Evolutionary conservation across 257 asterid genomes (phyloP), one percentile per base, ranked within the genome.

Genomic region (Linderniella brevidens): DNA sequence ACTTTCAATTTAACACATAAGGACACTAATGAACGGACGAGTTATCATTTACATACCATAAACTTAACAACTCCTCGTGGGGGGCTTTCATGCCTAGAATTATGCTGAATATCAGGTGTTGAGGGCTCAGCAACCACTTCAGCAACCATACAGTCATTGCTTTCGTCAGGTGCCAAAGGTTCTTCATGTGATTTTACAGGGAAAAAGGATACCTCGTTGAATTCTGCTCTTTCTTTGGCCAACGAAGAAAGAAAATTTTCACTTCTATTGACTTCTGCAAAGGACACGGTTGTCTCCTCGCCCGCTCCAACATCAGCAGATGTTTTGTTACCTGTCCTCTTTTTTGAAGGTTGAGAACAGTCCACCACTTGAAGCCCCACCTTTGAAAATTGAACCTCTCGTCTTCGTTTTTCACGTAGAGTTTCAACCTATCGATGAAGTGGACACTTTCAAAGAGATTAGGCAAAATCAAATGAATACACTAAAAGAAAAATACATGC

Each of bases 361-460:
- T 65, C 56, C 41, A 92, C 81, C 64, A 75, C 46, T 46, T 71
- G 77, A 56, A 88, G 56, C 42, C 92, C 92, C 7, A 69, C 87
- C 68, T 74, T 80, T 17, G 85, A 64, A 58, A 58, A 88, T 40
- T 72, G 76, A 58, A 79, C 67, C 64, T 80, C 92, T 61, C 98
- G 74, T 52, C 74, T 67, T 41, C 92, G 83, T 63, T 88, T 88
- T 55, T 80, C 87, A 15, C 82, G 82, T 53, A 55, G 68, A 59
- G 98, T 84, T 73, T 78, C 96, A 58, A 68, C 93, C 95, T 83
- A 70, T 13, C 41, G 63, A 8, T 46, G 1, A 50, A 19, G 9
- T 18, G 46, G 49, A 41, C 17, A 45, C 40, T n/a, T n/a, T n/a
- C 48, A 40, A 16, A 13, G 25, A 8, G 1, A 29, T 40, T 44